phyloP scores from a whole-genome alignment of 192 early-diverging fungal genomes.

The Coemansia sp. region DNA sequence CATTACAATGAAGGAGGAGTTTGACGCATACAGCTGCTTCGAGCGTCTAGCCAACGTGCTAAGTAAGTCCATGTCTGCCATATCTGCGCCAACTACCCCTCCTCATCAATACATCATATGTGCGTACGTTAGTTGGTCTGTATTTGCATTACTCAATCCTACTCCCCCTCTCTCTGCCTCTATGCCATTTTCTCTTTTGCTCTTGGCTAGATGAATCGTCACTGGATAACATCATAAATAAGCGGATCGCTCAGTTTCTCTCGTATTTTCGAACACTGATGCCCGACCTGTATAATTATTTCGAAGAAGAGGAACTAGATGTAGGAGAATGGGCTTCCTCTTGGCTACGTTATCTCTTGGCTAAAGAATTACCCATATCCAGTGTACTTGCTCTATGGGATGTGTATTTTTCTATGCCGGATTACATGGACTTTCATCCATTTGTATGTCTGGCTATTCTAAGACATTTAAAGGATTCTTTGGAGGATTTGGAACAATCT shows the following conservation, averaged over 20 bases:
- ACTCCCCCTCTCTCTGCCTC: too few species aligned
- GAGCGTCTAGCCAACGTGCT: constrained; percentile 68
- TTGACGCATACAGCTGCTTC: constrained; percentile 80
- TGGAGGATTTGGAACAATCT: constrained; percentile 88
- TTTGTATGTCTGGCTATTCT: constrained; percentile 88
- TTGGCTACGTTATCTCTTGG: constrained; percentile 76
- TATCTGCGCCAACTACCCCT: too few species aligned
- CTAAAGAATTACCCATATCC: constrained; percentile 79
- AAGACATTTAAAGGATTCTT: constrained; percentile 64
- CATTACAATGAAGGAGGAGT: constrained; percentile 65
- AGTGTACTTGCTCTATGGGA: constrained; percentile 84
- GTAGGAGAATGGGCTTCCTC: constrained; percentile 82
- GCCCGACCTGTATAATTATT: constrained; percentile 89
- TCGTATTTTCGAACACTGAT: constrained; percentile 76
- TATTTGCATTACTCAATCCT: too few species aligned
- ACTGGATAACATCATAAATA: constrained; percentile 59
- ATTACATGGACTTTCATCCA: constrained; percentile 76
- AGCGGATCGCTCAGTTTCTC: constrained; percentile 80
- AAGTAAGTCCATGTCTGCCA: constrained; percentile 54
- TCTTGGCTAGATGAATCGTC: constrained; percentile 63
- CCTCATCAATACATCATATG: too few species aligned
- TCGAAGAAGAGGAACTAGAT: constrained; percentile 93
- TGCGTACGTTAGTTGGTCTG: too few species aligned
- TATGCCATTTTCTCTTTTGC: not conserved
- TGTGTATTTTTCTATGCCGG: constrained; percentile 75